Evolutionary conservation across 371 early-diverging fungal species (phyloP).

Genomic region (Mucor circinelloides): DNA sequence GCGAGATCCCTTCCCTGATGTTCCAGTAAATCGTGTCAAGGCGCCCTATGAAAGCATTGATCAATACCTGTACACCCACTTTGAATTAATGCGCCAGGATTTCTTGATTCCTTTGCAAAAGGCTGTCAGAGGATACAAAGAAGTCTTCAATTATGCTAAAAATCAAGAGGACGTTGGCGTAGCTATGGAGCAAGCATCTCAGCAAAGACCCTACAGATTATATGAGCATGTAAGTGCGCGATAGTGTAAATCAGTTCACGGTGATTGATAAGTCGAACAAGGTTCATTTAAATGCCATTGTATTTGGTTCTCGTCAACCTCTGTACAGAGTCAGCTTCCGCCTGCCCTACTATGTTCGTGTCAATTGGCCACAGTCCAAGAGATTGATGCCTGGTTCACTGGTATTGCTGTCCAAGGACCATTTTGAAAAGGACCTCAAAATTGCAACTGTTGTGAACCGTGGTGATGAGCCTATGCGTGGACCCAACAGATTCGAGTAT

Average conservation of each 20-base stretch:
- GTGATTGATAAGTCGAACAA: conserved; percentile 1
- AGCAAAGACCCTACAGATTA: conserved; percentile 22
- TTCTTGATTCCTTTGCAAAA: conserved; percentile 57
- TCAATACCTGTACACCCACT: conserved; percentile 67
- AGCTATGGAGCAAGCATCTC: conserved; percentile 8
- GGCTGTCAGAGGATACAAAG: conserved; percentile 50
- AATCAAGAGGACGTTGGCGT: conserved; percentile 30
- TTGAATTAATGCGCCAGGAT: conserved; percentile 67
- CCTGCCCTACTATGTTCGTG: conserved; percentile 46
- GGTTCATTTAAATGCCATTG: conserved; percentile 58
- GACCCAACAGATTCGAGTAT: conserved; percentile 48
- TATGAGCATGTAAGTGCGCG: conserved; percentile 39
- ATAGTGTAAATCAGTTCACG: not conserved
- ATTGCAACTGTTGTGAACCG: conserved; percentile 64
- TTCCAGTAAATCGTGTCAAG: conserved; percentile 57
- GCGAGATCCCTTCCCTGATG: conserved; percentile 32
- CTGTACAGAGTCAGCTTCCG: conserved; percentile 60
- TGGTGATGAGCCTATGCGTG: conserved; percentile 49
- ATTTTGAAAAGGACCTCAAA: conserved; percentile 55
- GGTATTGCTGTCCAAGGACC: conserved; percentile 56
- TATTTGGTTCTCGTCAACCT: conserved; percentile 52
- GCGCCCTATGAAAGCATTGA: conserved; percentile 54
- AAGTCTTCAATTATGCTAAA: conserved; percentile 15
- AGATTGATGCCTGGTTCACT: conserved; percentile 60
- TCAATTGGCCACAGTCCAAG: conserved; percentile 59